phyloP scores from a whole-genome alignment of 352 stramenopile species.

The Globisporangium recalcitrans region DNA sequence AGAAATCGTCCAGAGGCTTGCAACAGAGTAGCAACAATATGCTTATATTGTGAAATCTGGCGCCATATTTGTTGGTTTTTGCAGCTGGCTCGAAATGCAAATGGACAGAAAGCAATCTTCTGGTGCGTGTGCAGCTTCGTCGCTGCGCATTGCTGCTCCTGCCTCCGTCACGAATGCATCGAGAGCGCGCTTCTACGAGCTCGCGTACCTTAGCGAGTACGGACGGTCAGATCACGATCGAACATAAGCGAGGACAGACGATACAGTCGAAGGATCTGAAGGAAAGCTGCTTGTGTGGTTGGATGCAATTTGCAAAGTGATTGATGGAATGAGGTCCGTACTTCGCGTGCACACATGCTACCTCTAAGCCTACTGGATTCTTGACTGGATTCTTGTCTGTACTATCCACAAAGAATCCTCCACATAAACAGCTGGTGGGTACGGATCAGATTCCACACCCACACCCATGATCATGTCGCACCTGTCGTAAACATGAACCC shows the following conservation, averaged over 20 bases:
- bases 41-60: no score
- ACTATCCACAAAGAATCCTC: neutral
- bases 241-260: no score
- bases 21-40: neutral
- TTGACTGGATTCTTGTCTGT: neutral
- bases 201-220: no score
- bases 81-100: neutral
- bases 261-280: no score
- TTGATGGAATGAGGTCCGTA: no score
- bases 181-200: conserved; percentile 16
- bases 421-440: neutral
- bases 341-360: conserved; percentile 1
- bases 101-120: neutral
- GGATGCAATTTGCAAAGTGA: no score
- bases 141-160: neutral
- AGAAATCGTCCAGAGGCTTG: no score
- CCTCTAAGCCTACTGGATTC: conserved; percentile 2
- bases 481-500: neutral
- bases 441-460: neutral
- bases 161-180: neutral
- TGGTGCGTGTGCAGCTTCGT: neutral
- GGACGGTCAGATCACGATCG: no score
- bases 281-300: no score
- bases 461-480: neutral
- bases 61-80: no score